These are phyloP conservation scores for Verticillium zaregamsianum DNA, from an alignment of 2,329 filamentous ascomycete species.

Conservation along the genomic window DNA sequence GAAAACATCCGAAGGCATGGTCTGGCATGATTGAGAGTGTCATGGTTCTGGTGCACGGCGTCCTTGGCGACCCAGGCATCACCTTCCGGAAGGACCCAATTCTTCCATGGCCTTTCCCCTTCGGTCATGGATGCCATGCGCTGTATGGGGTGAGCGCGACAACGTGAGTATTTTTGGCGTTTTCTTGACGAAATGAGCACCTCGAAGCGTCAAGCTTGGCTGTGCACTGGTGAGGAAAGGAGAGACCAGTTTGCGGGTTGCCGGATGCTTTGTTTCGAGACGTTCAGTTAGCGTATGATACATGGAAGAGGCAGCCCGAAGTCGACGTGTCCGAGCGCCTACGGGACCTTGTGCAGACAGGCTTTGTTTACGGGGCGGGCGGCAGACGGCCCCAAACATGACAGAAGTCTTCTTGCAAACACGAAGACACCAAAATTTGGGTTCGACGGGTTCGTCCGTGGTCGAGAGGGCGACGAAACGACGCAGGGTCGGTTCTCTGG, in stretches of 20 bases:
- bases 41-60: background rate
- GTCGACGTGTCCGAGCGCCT: background rate
- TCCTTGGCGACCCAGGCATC: background rate
- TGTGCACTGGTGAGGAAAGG: background rate
- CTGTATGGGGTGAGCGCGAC: background rate
- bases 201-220: background rate
- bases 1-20: background rate
- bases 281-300: background rate
- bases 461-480: background rate
- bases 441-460: background rate
- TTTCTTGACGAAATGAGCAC: background rate
- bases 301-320: background rate
- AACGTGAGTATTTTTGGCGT: background rate
- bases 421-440: background rate
- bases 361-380: background rate
- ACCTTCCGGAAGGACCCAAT: background rate
- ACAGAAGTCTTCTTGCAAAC: background rate
- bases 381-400: background rate
- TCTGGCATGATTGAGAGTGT: background rate
- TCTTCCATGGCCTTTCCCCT: background rate
- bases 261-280: background rate
- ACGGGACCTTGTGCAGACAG: background rate
- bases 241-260: background rate
- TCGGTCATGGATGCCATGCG: background rate
- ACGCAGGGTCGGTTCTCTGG: background rate